Evolutionary conservation across 805 yeast genomes (phyloP).

Genomic region (Candida endomychidarum): DNA sequence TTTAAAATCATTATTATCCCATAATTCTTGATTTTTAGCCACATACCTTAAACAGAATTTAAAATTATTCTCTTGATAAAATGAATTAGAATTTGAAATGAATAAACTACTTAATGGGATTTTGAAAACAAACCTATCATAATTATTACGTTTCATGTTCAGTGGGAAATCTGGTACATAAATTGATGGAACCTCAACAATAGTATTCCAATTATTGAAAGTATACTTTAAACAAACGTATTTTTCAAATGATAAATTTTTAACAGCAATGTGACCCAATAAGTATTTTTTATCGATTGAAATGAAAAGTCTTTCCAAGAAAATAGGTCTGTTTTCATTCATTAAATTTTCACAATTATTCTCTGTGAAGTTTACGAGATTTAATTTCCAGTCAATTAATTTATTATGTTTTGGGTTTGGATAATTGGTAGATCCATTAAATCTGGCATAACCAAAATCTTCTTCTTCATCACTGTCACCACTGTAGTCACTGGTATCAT

Average conservation of each 20-base stretch:
- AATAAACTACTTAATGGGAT: conserved; percentile 50
- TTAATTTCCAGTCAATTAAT: conserved; percentile 45
- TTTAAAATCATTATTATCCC: conserved; percentile 71
- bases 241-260: conserved; percentile 70
- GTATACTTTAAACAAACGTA: conserved; percentile 71
- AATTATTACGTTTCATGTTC: conserved; percentile 47
- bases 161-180: conserved; percentile 58
- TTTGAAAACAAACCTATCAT: conserved; percentile 72
- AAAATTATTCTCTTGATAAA: conserved; percentile 21
- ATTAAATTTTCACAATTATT: conserved; percentile 48
- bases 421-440: conserved; percentile 17
- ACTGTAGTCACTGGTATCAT: conserved; percentile 20
- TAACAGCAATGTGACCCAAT: conserved; percentile 75
- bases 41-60: conserved; percentile 60
- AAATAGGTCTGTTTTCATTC: conserved; percentile 43
- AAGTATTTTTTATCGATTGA: conserved; percentile 57
- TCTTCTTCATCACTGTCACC: conserved; percentile 10
- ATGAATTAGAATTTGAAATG: conserved; percentile 14
- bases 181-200: conserved; percentile 63
- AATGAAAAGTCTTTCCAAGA: conserved; percentile 63
- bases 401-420: conserved; percentile 21
- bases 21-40: conserved; percentile 51
- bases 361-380: conserved; percentile 39
- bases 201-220: conserved; percentile 74
- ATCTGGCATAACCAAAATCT: conserved; percentile 12